phyloP scores from a whole-genome alignment of 768 basidiomycete genomes.

The Phanerochaete carnosa region DNA sequence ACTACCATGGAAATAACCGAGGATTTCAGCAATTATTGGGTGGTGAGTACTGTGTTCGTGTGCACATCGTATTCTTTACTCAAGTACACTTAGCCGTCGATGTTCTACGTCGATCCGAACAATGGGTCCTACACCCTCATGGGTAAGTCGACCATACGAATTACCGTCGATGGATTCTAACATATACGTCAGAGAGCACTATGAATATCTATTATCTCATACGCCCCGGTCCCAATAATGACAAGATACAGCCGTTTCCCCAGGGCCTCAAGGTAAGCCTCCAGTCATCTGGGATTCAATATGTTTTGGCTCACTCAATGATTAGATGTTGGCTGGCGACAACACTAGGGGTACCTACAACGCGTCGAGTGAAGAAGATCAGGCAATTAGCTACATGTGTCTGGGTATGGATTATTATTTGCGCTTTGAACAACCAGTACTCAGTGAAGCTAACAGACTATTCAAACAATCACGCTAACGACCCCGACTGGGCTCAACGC shows the following conservation, averaged over 20 bases:
- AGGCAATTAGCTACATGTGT: slow-evolving; percentile 16
- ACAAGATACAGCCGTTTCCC: slow-evolving; percentile 12
- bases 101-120: slow-evolving; percentile 12
- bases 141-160: slow-evolving; percentile 5
- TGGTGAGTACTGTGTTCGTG: slow-evolving; percentile 3
- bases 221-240: slow-evolving; percentile 14
- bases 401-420: slow-evolving; percentile 8
- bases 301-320: background rate
- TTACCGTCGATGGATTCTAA: too few relatives aligned
- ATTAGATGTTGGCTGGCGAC: slow-evolving; percentile 15
- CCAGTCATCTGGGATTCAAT: background rate
- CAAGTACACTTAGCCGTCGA: slow-evolving; percentile 4
- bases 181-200: slow-evolving; percentile 1
- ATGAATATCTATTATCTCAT: slow-evolving; percentile 18
- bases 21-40: slow-evolving; percentile 18
- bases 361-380: slow-evolving; percentile 9
- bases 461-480: slow-evolving; percentile 9
- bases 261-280: slow-evolving; percentile 9
- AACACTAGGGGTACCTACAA: slow-evolving; percentile 14
- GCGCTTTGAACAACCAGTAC: background rate
- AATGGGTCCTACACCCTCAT: slow-evolving; percentile 13
- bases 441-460: slow-evolving; percentile 10
- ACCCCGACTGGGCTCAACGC: slow-evolving; percentile 17
- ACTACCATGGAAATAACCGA: slow-evolving; percentile 9
- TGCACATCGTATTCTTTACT: background rate